Conservation (phyloP, 192 early-diverging fungal genomes). For the Umbelopsis sp. region DNA sequence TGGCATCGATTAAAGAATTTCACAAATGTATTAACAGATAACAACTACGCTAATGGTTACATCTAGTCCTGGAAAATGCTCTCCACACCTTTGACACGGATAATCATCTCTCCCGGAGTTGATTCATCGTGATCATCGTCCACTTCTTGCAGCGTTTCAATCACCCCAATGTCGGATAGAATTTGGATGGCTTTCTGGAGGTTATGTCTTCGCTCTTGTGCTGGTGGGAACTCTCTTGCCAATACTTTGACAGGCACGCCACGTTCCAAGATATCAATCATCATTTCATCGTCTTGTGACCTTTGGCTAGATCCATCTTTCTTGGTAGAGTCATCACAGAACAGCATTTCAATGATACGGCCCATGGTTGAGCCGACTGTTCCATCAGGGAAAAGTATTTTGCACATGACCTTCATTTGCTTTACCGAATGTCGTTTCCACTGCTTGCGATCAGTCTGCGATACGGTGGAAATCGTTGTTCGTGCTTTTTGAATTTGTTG, state of each 20-base stretch:
- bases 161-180: conserved; percentile 17
- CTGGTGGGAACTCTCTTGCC: conserved; percentile 24
- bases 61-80: conserved; percentile 3
- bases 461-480: conserved; percentile 7
- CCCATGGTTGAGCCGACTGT: conserved; percentile 25
- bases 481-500: conserved; percentile 25
- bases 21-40: no score
- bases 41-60: neutral
- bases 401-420: conserved; percentile 25
- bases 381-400: conserved; percentile 24
- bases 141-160: conserved; percentile 27
- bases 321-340: conserved; percentile 4
- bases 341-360: conserved; percentile 28
- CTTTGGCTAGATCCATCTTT: neutral
- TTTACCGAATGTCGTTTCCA: conserved; percentile 23
- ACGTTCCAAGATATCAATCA: conserved; percentile 20
- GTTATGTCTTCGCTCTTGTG: conserved; percentile 26
- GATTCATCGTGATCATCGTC: conserved; percentile 14
- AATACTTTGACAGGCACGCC: conserved; percentile 14
- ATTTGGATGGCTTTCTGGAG: conserved; percentile 27
- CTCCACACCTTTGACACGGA: conserved; percentile 25
- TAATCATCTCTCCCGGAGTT: conserved; percentile 27
- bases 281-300: conserved; percentile 7
- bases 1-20: no score
- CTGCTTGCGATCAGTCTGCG: conserved; percentile 17